These are phyloP conservation scores for Cyclostephanos tholiformis DNA, from an alignment of 108 stramenopile species.

Conservation along the genomic window DNA sequence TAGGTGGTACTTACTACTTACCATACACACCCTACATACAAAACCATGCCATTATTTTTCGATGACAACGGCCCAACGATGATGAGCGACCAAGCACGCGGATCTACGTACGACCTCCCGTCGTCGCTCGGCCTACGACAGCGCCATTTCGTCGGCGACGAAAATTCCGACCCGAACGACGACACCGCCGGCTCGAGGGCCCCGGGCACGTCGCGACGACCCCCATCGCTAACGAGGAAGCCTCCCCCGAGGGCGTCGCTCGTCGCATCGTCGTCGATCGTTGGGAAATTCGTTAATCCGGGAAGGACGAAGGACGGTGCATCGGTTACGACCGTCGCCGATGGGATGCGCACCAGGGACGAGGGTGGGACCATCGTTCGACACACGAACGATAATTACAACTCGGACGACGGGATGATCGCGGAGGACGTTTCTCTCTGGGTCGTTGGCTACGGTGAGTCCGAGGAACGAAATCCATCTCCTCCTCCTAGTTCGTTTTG, in stretches of 20 bases:
- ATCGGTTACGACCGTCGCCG: background rate
- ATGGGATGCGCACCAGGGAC: background rate
- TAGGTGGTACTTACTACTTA: too few species aligned
- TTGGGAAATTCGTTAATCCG: background rate
- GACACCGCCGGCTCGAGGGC: too few species aligned
- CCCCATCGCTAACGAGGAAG: background rate
- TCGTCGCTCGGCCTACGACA: constrained; percentile 8
- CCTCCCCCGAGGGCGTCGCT: constrained; percentile 7
- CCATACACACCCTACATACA: too few species aligned
- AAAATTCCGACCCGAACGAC: constrained; percentile 11
- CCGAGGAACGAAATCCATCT: background rate
- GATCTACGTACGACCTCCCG: background rate
- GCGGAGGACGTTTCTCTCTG: constrained; percentile 26
- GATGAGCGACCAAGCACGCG: background rate
- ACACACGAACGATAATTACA: background rate
- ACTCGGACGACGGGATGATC: background rate
- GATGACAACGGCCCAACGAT: too few species aligned
- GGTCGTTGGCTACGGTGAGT: constrained; percentile 30
- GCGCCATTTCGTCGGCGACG: constrained; percentile 3
- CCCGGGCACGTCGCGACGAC: background rate
- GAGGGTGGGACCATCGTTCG: background rate
- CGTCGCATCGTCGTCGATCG: background rate
- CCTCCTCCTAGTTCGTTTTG: background rate
- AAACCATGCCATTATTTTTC: too few species aligned
- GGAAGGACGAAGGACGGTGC: background rate